Evolutionary conservation across 73 alveolate species (phyloP).

Genomic region (Paramecium sexaurelia): DNA sequence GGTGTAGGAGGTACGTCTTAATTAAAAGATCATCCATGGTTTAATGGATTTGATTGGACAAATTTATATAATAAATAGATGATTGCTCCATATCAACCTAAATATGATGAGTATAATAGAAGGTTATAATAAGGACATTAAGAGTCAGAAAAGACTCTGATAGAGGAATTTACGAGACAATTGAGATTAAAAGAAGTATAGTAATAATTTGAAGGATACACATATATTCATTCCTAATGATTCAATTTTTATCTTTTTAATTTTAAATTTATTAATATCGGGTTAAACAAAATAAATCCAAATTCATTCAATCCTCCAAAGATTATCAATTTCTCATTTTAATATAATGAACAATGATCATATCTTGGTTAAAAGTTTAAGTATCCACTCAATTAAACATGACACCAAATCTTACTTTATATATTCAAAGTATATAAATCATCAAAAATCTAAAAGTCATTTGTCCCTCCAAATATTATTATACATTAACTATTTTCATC

Average conservation of each 20-base stretch:
- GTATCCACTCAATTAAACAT: slow-evolving; percentile 17
- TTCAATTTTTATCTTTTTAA: not conserved
- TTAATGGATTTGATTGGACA: slow-evolving; percentile 69
- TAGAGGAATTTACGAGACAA: not conserved
- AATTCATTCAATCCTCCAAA: not conserved
- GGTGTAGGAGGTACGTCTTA: slow-evolving; percentile 68
- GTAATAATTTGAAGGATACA: not conserved
- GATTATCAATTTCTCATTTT: not conserved
- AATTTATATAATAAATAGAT: slow-evolving; percentile 57
- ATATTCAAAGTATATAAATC: not conserved
- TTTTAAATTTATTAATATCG: not conserved
- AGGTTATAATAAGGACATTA: not conserved
- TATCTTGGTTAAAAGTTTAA: not conserved
- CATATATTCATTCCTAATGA: not conserved
- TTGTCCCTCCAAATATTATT: slow-evolving; percentile 8
- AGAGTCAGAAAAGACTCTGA: not conserved
- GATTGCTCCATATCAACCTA: slow-evolving; percentile 70
- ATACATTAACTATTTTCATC: not conserved
- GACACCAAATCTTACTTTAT: not conserved
- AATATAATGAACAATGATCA: slow-evolving; percentile 33
- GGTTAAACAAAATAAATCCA: not conserved
- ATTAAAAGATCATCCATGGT: slow-evolving; percentile 75
- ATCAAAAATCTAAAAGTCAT: not conserved
- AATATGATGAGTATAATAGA: slow-evolving; percentile 70
- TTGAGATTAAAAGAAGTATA: not conserved